phyloP scores from a whole-genome alignment of 2,329 filamentous ascomycete species.

The Monilinia fructigena region DNA sequence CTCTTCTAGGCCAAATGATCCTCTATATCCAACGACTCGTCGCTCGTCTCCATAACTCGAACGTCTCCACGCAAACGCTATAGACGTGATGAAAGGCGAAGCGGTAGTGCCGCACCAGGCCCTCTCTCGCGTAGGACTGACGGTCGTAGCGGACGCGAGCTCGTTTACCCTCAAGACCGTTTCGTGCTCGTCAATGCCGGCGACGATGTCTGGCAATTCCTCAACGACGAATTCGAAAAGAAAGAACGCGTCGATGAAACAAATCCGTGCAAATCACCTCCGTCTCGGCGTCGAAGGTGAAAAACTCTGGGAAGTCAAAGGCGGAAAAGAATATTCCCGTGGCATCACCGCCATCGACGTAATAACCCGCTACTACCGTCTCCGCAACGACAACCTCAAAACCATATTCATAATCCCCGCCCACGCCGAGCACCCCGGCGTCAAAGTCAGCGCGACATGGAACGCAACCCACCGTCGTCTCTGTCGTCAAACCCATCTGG shows the following conservation, averaged over 20 bases:
- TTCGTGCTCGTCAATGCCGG: conserved; percentile 56
- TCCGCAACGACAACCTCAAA: conserved; percentile 46
- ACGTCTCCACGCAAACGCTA: conserved; percentile 50
- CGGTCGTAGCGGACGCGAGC: conserved; percentile 48
- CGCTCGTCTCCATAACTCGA: conserved; percentile 57
- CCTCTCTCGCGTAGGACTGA: conserved; percentile 52
- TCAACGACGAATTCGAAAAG: conserved; percentile 48
- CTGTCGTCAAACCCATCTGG: conserved; percentile 37
- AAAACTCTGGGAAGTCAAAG: conserved; percentile 30
- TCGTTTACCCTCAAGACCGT: conserved; percentile 55
- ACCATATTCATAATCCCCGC: conserved; percentile 54
- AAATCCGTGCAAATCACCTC: conserved; percentile 42
- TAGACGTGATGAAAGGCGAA: conserved; percentile 52
- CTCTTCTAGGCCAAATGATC: conserved; percentile 58
- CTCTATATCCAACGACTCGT: conserved; percentile 54
- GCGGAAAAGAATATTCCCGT: conserved; percentile 29
- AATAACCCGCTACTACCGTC: conserved; percentile 52
- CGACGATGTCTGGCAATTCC: conserved; percentile 49
- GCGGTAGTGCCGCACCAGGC: conserved; percentile 52
- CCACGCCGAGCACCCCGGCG: conserved; percentile 48
- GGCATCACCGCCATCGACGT: conserved; percentile 53
- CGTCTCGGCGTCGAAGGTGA: conserved; percentile 46
- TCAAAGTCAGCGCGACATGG: conserved; percentile 46
- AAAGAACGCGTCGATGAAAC: conserved; percentile 44
- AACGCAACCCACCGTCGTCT: conserved; percentile 44